phyloP scores from a whole-genome alignment of 257 asterid genomes.

The Gentiana straminea region DNA sequence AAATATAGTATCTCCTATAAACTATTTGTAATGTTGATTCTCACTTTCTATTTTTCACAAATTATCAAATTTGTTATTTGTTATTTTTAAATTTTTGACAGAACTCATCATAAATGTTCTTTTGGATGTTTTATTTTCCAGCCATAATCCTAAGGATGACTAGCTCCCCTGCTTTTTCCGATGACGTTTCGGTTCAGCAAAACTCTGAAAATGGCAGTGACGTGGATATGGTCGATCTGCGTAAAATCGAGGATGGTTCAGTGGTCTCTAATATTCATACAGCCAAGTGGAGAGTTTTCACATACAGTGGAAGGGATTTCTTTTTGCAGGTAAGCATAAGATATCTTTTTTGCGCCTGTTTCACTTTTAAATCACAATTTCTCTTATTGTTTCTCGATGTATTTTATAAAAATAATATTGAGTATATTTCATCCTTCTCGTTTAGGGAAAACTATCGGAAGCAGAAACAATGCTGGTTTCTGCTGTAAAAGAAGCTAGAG shows the following conservation, averaged over 20 bases:
- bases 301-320: conserved; percentile 75
- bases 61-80: background rate
- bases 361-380: background rate
- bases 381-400: background rate
- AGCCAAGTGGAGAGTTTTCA: conserved; percentile 89
- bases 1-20: too few species aligned
- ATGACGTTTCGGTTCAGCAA: conserved; percentile 39
- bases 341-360: conserved; percentile 1
- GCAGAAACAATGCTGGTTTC: conserved; percentile 69
- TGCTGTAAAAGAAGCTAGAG: conserved; percentile 86
- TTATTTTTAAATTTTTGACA: background rate
- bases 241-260: conserved; percentile 63
- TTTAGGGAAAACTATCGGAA: conserved; percentile 66
- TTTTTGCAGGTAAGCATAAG: conserved; percentile 50
- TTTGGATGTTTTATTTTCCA: conserved; percentile 17
- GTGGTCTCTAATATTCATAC: conserved; percentile 85
- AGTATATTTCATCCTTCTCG: conserved; percentile 4
- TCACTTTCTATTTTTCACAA: background rate
- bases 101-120: background rate
- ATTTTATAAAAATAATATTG: conserved; percentile 1
- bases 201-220: conserved; percentile 26
- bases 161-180: conserved; percentile 49
- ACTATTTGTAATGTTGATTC: background rate
- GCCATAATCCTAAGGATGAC: conserved; percentile 53
- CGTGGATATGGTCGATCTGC: conserved; percentile 32